Evolutionary conservation across 2,329 filamentous ascomycete genomes (phyloP).

Genomic region (Fusarium buxicola): DNA sequence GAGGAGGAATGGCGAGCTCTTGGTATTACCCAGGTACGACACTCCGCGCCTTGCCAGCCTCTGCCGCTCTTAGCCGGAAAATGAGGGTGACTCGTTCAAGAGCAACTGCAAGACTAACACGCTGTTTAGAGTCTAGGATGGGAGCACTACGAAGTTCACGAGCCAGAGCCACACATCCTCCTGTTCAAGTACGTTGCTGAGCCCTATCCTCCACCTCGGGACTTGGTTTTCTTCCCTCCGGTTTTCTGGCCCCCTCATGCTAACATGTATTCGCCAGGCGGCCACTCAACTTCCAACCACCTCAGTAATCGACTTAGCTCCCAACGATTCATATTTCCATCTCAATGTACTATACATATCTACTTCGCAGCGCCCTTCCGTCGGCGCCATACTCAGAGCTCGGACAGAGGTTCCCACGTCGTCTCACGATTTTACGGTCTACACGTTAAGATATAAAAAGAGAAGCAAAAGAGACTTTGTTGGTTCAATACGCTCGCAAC

Average conservation of each 20-base stretch:
- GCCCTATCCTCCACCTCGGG: background rate
- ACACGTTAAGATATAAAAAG: constrained; percentile 46
- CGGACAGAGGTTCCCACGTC: constrained; percentile 35
- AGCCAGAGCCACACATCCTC: constrained; percentile 97
- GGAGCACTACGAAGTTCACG: constrained; percentile 99
- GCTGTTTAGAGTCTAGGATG: constrained; percentile 86
- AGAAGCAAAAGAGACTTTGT: constrained; percentile 43
- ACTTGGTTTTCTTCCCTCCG: background rate
- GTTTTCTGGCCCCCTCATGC: background rate
- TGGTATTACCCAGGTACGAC: constrained; percentile 91
- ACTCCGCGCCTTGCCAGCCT: constrained; percentile 2
- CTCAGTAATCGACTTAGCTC: constrained; percentile 56
- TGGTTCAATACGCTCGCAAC: constrained; percentile 42
- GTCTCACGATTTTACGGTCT: constrained; percentile 47
- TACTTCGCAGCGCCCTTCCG: constrained; percentile 39
- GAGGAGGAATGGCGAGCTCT: constrained; percentile 98
- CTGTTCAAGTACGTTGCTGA: constrained; percentile 87
- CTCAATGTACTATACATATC: constrained; percentile 47
- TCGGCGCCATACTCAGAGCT: constrained; percentile 34
- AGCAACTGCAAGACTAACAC: constrained; percentile 29
- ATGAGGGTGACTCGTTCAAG: background rate
- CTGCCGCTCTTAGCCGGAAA: background rate
- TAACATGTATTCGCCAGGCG: constrained; percentile 64
- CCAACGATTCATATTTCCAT: constrained; percentile 35
- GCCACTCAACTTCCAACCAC: constrained; percentile 85